Conservation (phyloP, 73 alveolate genomes). For the Paramecium bursaria region DNA sequence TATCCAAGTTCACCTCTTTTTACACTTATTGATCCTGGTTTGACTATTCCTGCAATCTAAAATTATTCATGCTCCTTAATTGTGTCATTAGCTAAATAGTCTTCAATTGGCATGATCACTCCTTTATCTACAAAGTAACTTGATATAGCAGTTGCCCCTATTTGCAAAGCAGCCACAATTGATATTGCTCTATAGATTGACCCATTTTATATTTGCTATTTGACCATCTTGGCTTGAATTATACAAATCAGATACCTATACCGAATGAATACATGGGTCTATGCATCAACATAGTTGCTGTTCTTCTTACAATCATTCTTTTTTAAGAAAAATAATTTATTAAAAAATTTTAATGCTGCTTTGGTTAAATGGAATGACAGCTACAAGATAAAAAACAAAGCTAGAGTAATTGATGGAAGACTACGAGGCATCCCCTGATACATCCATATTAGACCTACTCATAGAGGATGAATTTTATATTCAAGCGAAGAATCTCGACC, state of each 20-base stretch:
- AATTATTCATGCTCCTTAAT: conserved; percentile 51
- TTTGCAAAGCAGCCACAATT: conserved; percentile 57
- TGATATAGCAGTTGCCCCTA: conserved; percentile 55
- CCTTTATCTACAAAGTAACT: conserved; percentile 53
- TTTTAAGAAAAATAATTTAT: no score
- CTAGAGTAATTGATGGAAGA: conserved; percentile 52
- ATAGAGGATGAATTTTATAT: conserved; percentile 56
- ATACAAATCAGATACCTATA: no score
- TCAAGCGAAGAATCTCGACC: conserved; percentile 45
- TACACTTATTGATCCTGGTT: conserved; percentile 58
- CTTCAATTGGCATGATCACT: conserved; percentile 66
- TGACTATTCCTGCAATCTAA: conserved; percentile 55
- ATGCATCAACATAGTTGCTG: no score
- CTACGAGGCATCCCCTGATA: not conserved
- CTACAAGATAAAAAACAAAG: conserved; percentile 1
- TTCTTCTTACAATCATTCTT: no score
- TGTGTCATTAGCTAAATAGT: conserved; percentile 46
- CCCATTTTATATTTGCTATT: conserved; percentile 54
- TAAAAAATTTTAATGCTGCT: no score
- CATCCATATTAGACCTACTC: not conserved
- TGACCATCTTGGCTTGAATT: no score
- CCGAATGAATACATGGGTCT: no score
- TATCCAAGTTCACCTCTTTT: conserved; percentile 55
- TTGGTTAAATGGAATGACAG: conserved; percentile 61
- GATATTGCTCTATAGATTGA: conserved; percentile 67